phyloP scores from a whole-genome alignment of 805 yeast genomes.

The Candida pseudoglaebosa region DNA sequence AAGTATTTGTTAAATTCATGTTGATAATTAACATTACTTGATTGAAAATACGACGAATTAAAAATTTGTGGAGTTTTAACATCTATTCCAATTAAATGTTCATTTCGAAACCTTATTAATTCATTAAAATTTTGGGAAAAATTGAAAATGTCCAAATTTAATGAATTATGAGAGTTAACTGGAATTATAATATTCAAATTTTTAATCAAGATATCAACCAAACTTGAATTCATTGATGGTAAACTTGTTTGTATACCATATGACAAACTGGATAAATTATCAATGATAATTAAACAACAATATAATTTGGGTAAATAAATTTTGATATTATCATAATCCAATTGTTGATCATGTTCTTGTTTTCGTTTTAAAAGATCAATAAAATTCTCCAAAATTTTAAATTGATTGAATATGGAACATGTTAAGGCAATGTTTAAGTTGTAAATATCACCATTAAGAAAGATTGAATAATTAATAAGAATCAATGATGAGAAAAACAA shows the following conservation, averaged over 20 bases:
- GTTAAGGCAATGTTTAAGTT: conserved; percentile 54
- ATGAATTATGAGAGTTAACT: conserved; percentile 2
- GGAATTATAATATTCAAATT: conserved; percentile 14
- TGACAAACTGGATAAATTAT: conserved; percentile 26
- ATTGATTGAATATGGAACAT: conserved; percentile 54
- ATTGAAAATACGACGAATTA: background rate
- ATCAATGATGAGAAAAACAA: conserved; percentile 29
- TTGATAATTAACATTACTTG: background rate
- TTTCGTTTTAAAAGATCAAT: conserved; percentile 31
- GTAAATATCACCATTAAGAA: conserved; percentile 57
- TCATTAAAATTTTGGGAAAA: conserved; percentile 11
- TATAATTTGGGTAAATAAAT: conserved; percentile 42
- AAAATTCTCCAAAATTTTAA: conserved; percentile 45
- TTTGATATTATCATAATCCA: conserved; percentile 21
- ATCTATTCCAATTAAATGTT: conserved; percentile 3
- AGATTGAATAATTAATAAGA: conserved; percentile 50
- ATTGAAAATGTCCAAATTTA: conserved; percentile 11
- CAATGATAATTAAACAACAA: conserved; percentile 41
- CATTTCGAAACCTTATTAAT: conserved; percentile 14
- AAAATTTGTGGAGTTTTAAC: conserved; percentile 3
- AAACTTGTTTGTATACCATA: conserved; percentile 28
- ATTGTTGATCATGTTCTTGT: background rate
- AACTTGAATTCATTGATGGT: conserved; percentile 4
- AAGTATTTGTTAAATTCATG: conserved; percentile 17
- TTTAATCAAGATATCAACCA: conserved; percentile 8